Base-by-base conservation (phyloP, 805 yeast species). In the Tetrapisispora nanseiensis region DNA sequence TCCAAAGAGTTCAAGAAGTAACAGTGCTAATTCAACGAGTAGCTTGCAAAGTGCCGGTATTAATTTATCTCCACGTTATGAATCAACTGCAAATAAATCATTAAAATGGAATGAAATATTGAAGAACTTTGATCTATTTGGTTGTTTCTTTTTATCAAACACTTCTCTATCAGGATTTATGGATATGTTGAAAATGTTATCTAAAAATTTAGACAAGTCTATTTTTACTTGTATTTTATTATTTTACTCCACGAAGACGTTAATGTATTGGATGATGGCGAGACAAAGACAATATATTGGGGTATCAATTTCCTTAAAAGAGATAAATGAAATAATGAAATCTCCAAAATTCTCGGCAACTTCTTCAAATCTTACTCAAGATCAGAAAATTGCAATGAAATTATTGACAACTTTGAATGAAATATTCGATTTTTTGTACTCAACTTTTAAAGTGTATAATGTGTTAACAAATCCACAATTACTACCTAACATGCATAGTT, bases 231-330 rank as follows among this genome's bases (percentile, higher is more conserved):
- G 68, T 46, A 42, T 74, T 18, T 46, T 75, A 8, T 59, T 74
- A 34, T 60, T 66, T 33, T 75, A 67, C 45, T 63, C 76, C 35
- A 54, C 75, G n/a, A 68, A 69, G 38, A 57, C 75, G 3, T 48
- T 76, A 7, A 60, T 64, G 44, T 58, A 63, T 32, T 78, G 83
- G 82, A 62, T 73, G 2, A 52, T 69, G 42, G 64, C 75, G 11
- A 63, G 76, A 47, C 72, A 80, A 0, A 41, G 49, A 5, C 78
- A 76, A 39, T 75, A 64, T 45, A 40, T 67, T 15, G 56, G 54
- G 21, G 49, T 54, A 2, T 41, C 43, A 22, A 40, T 41, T 11
- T 34, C 40, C 8, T 31, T 49, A 13, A 37, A 26, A 20, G 40
- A 37, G 4, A 9, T 34, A 5, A 24, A 35, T 10, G 13, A 35